Evolutionary conservation across 306 rosid genomes (phyloP).

Genomic region (Pyrus bretschneideri): DNA sequence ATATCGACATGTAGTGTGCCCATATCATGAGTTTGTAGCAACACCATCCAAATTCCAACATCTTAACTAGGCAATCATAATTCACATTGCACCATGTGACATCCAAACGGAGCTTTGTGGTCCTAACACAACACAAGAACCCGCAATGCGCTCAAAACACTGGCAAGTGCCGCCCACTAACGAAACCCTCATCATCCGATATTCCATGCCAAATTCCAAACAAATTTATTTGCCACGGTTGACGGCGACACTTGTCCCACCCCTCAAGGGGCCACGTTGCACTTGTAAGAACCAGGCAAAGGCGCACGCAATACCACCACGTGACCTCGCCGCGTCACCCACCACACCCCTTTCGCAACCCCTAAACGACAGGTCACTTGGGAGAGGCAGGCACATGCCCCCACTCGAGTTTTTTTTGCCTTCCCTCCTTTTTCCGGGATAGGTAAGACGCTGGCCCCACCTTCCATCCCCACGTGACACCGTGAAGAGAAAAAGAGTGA

Average conservation of each 20-base stretch:
- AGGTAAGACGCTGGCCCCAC: slow-evolving; percentile 40
- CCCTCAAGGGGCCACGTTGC: slow-evolving; percentile 26
- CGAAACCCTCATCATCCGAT: not conserved
- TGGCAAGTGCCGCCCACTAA: not conserved
- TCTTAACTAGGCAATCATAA: not conserved
- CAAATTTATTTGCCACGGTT: not conserved
- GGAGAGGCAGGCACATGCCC: slow-evolving; percentile 59
- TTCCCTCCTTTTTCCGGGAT: not conserved
- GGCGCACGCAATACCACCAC: slow-evolving; percentile 31
- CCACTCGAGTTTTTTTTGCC: slow-evolving; percentile 21
- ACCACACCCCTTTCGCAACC: slow-evolving; percentile 33
- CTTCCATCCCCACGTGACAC: slow-evolving; percentile 66
- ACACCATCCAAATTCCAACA: not conserved
- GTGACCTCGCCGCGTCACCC: slow-evolving; percentile 53
- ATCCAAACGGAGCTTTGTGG: not conserved
- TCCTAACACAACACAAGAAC: not conserved
- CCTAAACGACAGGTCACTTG: slow-evolving; percentile 65
- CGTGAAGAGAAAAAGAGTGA: slow-evolving; percentile 62
- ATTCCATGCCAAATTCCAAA: not conserved
- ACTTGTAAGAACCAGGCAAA: slow-evolving; percentile 7
- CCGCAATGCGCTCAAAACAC: not conserved
- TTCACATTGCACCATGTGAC: not conserved
- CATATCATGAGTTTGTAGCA: not conserved
- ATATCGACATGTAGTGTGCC: not conserved
- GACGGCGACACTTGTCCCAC: slow-evolving; percentile 46